Percentiles rank a stretch among this genome's conserved stretches.
phyloP scores from a whole-genome alignment of 2,329 filamentous ascomycete species.

The Aspergillus melleus region DNA sequence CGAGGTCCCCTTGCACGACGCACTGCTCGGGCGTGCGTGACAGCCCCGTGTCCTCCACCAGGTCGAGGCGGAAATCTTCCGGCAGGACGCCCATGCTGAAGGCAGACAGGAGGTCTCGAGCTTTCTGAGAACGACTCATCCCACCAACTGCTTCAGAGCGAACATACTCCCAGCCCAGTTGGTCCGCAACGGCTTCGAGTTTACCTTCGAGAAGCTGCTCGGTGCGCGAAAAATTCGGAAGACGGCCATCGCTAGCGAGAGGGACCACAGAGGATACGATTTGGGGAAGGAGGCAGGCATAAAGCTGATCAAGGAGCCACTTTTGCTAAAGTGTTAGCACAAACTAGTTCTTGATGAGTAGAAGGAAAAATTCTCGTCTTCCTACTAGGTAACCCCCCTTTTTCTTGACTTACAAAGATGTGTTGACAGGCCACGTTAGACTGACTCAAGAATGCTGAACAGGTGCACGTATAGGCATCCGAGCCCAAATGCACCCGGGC shows the following conservation, averaged over 20 bases:
- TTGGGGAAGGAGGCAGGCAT: slow-evolving; percentile 33
- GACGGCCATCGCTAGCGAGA: slow-evolving; percentile 34
- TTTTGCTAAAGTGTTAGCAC: slow-evolving; percentile 19
- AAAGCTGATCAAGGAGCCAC: slow-evolving; percentile 46
- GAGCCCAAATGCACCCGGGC: slow-evolving; percentile 34
- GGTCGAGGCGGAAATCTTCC: slow-evolving; percentile 43
- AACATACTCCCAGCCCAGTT: slow-evolving; percentile 37
- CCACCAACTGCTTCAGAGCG: slow-evolving; percentile 26
- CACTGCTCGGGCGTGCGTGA: slow-evolving; percentile 41
- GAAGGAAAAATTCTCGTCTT: not conserved
- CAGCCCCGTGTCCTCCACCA: slow-evolving; percentile 36
- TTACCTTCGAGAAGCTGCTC: slow-evolving; percentile 34
- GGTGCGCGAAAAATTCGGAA: slow-evolving; percentile 29
- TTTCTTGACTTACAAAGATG: slow-evolving; percentile 39
- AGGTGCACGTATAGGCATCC: slow-evolving; percentile 36
- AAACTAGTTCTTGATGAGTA: not conserved
- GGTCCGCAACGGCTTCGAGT: slow-evolving; percentile 33
- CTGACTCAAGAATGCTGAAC: slow-evolving; percentile 31
- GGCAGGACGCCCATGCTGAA: slow-evolving; percentile 42
- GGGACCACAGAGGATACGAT: slow-evolving; percentile 28
- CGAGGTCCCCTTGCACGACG: slow-evolving; percentile 46
- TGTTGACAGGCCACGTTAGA: slow-evolving; percentile 40
- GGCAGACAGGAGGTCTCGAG: slow-evolving; percentile 48
- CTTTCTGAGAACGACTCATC: slow-evolving; percentile 41
- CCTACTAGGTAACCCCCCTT: not conserved